Evolutionary conservation across 2,329 filamentous ascomycete species (phyloP).

Genomic region (Fusarium sp.): DNA sequence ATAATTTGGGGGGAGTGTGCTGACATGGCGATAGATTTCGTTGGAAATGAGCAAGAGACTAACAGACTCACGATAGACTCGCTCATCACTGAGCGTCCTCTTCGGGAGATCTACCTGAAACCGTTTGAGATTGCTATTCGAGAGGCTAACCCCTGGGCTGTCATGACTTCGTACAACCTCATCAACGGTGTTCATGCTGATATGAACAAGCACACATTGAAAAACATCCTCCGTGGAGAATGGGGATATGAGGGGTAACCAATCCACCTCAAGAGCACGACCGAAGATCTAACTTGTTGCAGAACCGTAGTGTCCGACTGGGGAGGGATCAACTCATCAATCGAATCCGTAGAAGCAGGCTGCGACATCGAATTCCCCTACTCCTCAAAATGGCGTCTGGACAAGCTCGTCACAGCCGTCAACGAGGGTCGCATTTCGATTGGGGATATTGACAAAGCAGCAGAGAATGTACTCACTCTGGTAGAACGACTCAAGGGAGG

Average conservation of each 20-base stretch:
- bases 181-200: conserved; percentile 71
- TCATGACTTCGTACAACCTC: conserved; percentile 77
- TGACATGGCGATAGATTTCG: conserved; percentile 62
- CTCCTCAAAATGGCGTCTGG: conserved; percentile 66
- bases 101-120: conserved; percentile 78
- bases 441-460: conserved; percentile 66
- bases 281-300: background rate
- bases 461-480: conserved; percentile 69
- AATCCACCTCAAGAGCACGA: too few relatives aligned
- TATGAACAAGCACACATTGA: conserved; percentile 66
- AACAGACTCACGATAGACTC: conserved; percentile 66
- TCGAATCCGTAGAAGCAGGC: conserved; percentile 66
- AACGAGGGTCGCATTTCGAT: conserved; percentile 60
- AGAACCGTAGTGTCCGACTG: conserved; percentile 70
- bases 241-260: conserved; percentile 70
- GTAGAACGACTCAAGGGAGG: conserved; percentile 71
- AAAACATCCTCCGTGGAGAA: conserved; percentile 68
- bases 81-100: conserved; percentile 70
- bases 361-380: conserved; percentile 70
- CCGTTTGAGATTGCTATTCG: conserved; percentile 80
- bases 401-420: conserved; percentile 67
- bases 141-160: conserved; percentile 75
- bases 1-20: rapidly evolving
- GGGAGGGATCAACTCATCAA: conserved; percentile 67
- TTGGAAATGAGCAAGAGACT: conserved; percentile 80